These are phyloP conservation scores for Lactifluus volemus DNA, from an alignment of 768 basidiomycete genomes.

Conservation along the genomic window DNA sequence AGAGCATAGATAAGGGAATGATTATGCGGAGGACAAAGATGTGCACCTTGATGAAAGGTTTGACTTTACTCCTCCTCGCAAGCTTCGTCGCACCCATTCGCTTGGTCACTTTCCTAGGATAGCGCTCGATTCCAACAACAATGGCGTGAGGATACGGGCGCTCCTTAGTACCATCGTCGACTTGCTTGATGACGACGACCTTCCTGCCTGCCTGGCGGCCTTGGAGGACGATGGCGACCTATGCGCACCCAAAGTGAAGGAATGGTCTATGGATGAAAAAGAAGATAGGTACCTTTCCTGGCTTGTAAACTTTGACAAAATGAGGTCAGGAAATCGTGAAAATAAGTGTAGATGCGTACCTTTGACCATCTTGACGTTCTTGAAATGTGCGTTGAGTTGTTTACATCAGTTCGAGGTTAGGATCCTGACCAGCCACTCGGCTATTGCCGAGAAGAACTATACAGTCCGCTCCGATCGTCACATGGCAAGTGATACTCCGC, in stretches of 20 bases:
- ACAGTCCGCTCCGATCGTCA: slow-evolving; percentile 8
- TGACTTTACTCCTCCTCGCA: slow-evolving; percentile 88
- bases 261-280: not conserved
- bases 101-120: slow-evolving; percentile 95
- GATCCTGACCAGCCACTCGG: slow-evolving; percentile 23
- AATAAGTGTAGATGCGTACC: slow-evolving; percentile 11
- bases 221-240: slow-evolving; percentile 96
- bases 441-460: slow-evolving; percentile 21
- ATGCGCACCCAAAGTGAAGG: slow-evolving; percentile 4
- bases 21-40: not conserved
- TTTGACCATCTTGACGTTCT: slow-evolving; percentile 25
- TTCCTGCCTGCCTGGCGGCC: slow-evolving; percentile 99
- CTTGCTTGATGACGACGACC: slow-evolving; percentile 97
- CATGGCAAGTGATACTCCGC: too few species aligned
- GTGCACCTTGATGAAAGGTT: slow-evolving; percentile 98
- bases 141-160: slow-evolving; percentile 96
- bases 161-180: slow-evolving; percentile 95
- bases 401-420: not conserved
- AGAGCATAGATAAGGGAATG: not conserved
- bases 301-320: slow-evolving; percentile 68
- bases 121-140: slow-evolving; percentile 96
- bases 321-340: not conserved
- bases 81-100: slow-evolving; percentile 97
- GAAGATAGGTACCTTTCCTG: slow-evolving; percentile 63
- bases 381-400: not conserved